Evolutionary conservation across 1,139 yeast genomes (phyloP).

Genomic region (Hyphopichia fennica): DNA sequence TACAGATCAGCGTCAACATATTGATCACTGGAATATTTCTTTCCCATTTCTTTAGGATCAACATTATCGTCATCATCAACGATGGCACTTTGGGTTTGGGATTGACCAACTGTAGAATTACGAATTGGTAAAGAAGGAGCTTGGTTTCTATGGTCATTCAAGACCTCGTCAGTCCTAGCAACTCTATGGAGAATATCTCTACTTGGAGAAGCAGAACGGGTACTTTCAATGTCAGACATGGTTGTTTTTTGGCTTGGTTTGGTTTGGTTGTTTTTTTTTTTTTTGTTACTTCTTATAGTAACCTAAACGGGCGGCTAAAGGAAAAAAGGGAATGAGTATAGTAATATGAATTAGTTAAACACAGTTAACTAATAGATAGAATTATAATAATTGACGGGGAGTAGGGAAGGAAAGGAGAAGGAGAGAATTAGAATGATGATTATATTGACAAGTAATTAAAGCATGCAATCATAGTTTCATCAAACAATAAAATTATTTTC

Average conservation of each 20-base stretch:
- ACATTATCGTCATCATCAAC: background rate
- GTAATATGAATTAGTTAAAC: background rate
- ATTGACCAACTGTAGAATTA: background rate
- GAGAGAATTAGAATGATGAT: background rate
- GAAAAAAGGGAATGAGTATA: background rate
- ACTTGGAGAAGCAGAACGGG: conserved; percentile 35
- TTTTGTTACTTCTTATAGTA: background rate
- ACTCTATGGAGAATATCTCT: conserved; percentile 30
- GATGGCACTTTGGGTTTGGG: background rate
- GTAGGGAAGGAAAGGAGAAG: background rate
- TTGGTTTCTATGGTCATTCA: conserved; percentile 60
- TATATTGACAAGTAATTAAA: background rate
- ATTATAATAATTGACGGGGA: no score
- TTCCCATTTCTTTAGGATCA: background rate
- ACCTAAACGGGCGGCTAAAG: background rate
- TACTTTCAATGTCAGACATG: conserved; percentile 52
- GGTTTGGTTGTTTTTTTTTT: no score
- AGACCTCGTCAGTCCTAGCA: conserved; percentile 45
- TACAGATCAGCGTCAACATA: background rate
- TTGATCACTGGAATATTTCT: background rate
- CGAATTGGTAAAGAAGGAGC: conserved; percentile 42
- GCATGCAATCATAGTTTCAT: conserved; percentile 1
- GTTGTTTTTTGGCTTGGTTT: conserved; percentile 5
- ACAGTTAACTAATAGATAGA: background rate
- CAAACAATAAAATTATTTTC: background rate